A percentile compares a stretch with the other conserved stretches of the same genome.
Conservation (phyloP, 805 yeast genomes). For the Dipodascopsis uninucleata region DNA sequence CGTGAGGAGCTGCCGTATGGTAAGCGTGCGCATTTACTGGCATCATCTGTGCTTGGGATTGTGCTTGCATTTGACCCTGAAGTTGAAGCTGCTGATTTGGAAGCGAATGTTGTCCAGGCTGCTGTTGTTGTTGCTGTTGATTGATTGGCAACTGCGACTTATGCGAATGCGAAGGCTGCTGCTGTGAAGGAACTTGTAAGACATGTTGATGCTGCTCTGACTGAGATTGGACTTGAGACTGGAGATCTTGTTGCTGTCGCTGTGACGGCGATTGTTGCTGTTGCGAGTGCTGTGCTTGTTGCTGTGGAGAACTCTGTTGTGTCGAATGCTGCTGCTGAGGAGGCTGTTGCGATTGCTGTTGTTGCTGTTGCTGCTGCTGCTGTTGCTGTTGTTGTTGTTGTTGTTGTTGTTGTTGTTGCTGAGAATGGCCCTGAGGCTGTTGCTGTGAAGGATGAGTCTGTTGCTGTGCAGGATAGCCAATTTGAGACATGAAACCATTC, state of each 20-base stretch:
- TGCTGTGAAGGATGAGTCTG: conserved; percentile 3
- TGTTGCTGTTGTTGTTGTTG: conserved; percentile 18
- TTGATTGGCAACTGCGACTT: neutral
- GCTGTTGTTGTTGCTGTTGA: conserved; percentile 3
- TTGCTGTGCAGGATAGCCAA: conserved; percentile 5
- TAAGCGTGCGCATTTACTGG: conserved; percentile 5
- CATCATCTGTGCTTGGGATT: neutral
- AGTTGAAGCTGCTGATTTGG: conserved; percentile 10
- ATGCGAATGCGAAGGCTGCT: conserved; percentile 18
- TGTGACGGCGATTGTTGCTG: conserved; percentile 15
- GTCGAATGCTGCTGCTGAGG: conserved; percentile 21
- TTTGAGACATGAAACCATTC: too few species aligned
- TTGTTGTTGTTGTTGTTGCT: conserved; percentile 12
- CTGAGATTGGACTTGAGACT: too few species aligned
- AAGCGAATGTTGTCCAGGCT: conserved; percentile 1
- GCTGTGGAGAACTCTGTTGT: too few species aligned
- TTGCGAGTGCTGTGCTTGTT: conserved; percentile 14
- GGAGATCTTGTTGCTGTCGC: too few species aligned
- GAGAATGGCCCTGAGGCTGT: conserved; percentile 4
- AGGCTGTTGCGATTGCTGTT: conserved; percentile 7
- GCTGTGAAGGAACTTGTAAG: conserved; percentile 3
- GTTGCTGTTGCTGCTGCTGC: conserved; percentile 19
- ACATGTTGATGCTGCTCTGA: conserved; percentile 13
- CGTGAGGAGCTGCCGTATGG: conserved; percentile 1
- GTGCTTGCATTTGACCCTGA: neutral